phyloP scores from a whole-genome alignment of 2,329 filamentous ascomycete genomes.

The Periconia sp. region DNA sequence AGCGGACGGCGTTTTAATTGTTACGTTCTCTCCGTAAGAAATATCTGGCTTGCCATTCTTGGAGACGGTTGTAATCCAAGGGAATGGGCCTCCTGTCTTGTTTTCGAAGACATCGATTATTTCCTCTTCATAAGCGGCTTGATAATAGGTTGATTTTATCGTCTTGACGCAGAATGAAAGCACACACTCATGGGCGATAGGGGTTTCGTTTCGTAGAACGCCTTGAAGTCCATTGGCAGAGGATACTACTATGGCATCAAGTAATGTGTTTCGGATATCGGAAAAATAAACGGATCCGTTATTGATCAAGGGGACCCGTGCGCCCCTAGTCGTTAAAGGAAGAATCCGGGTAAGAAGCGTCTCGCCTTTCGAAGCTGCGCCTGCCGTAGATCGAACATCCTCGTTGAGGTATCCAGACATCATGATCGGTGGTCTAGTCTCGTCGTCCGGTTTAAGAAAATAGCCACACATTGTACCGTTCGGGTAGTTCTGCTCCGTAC shows the following conservation, averaged over 20 bases:
- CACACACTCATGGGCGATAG: conserved; percentile 21
- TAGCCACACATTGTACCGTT: conserved; percentile 28
- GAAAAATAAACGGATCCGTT: conserved; percentile 17
- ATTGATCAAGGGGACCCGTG: no score
- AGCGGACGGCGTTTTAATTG: no score
- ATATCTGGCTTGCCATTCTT: no score
- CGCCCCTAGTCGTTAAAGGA: no score
- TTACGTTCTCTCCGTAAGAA: no score
- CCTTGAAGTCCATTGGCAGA: conserved; percentile 2
- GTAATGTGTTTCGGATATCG: conserved; percentile 16
- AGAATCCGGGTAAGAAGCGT: no score
- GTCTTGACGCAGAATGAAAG: conserved; percentile 30
- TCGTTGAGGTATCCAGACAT: conserved; percentile 21
- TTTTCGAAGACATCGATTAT: conserved; percentile 7
- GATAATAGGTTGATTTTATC: conserved; percentile 21
- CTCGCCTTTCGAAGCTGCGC: background rate
- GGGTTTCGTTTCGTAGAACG: conserved; percentile 9
- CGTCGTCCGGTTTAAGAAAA: conserved; percentile 24
- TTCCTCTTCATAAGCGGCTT: conserved; percentile 21
- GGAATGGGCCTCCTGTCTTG: conserved; percentile 3
- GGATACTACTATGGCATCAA: conserved; percentile 16
- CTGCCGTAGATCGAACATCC: no score
- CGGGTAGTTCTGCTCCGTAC: conserved; percentile 1
- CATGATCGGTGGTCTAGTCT: background rate
- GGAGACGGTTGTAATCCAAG: conserved; percentile 11